Evolutionary conservation across 1,284 basidiomycete species (phyloP).

Genomic region (Sanghuangporus baumii): DNA sequence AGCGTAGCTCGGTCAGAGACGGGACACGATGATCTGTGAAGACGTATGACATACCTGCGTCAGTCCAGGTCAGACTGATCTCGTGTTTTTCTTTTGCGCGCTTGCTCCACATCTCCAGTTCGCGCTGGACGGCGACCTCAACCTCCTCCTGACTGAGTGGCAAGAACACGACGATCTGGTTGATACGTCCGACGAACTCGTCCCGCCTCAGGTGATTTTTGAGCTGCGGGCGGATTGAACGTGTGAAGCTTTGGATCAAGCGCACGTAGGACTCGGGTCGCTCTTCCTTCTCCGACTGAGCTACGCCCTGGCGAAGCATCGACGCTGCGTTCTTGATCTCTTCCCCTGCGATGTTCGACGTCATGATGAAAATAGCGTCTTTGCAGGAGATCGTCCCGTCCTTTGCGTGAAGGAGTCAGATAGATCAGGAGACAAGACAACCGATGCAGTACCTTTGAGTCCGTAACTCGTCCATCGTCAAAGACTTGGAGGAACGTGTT

Average conservation of each 20-base stretch:
- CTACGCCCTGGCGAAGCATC: slow-evolving; percentile 4
- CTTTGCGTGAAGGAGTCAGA: background rate
- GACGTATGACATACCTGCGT: slow-evolving; percentile 3
- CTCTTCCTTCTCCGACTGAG: slow-evolving; percentile 3
- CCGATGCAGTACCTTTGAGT: slow-evolving; percentile 3
- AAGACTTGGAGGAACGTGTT: slow-evolving; percentile 16
- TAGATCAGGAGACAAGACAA: background rate
- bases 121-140: background rate
- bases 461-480: slow-evolving; percentile 12
- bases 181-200: slow-evolving; percentile 14
- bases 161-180: slow-evolving; percentile 15
- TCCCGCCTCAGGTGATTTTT: slow-evolving; percentile 7
- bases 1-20: background rate
- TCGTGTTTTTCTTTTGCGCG: slow-evolving; percentile 10
- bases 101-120: slow-evolving; percentile 4
- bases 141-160: slow-evolving; percentile 13
- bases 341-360: slow-evolving; percentile 13
- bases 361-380: slow-evolving; percentile 16
- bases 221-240: slow-evolving; percentile 8
- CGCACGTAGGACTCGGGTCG: slow-evolving; percentile 9
- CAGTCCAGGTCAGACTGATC: slow-evolving; percentile 8
- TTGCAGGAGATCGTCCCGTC: slow-evolving; percentile 12
- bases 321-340: slow-evolving; percentile 7
- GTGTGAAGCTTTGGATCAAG: slow-evolving; percentile 4
- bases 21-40: background rate